Conservation (phyloP, 139 green algal species). For the Parachlorella kessleri region DNA sequence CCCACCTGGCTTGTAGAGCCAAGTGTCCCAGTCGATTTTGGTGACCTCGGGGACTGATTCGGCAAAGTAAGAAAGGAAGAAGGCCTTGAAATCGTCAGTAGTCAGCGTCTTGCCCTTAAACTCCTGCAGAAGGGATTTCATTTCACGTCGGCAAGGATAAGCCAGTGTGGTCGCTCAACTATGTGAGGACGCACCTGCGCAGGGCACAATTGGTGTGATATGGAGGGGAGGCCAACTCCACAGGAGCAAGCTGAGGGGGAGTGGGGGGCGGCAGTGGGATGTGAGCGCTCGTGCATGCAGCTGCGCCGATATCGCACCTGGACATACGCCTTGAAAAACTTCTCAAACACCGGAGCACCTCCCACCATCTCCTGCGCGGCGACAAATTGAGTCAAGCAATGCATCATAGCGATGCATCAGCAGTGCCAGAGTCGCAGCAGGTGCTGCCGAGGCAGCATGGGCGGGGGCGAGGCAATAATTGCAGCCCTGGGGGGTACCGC, state of each 20-base stretch:
- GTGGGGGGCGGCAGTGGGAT: not conserved
- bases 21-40: slow-evolving; percentile 80
- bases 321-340: slow-evolving; percentile 70
- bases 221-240: not conserved
- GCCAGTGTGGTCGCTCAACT: no score
- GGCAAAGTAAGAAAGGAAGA: slow-evolving; percentile 75
- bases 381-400: no score
- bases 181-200: no score
- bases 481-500: no score
- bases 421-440: no score
- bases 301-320: not conserved
- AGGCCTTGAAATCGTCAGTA: slow-evolving; percentile 61
- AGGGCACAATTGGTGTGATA: no score
- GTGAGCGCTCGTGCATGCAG: not conserved
- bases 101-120: slow-evolving; percentile 44
- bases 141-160: no score
- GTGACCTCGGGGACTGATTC: slow-evolving; percentile 15
- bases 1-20: slow-evolving; percentile 71
- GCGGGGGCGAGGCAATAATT: no score
- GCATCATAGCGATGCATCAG: no score
- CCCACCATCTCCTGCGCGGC: slow-evolving; percentile 29
- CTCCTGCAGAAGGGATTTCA: no score
- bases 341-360: slow-evolving; percentile 65
- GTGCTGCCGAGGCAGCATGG: no score
- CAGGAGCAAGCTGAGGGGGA: no score